Conservation (phyloP, 108 stramenopile species). For the Nitzschia palea region DNA sequence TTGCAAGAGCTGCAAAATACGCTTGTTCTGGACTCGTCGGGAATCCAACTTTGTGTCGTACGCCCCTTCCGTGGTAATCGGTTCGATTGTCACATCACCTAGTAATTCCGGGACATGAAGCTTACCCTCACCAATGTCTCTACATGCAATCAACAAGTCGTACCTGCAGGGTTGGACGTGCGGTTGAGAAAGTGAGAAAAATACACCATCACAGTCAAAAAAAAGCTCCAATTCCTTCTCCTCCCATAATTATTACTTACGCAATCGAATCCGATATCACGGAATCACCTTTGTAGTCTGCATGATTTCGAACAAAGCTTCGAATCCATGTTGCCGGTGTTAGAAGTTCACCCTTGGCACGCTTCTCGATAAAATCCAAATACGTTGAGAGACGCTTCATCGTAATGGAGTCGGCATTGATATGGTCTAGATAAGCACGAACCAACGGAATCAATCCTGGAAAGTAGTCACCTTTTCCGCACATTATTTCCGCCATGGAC, state of each 20-base stretch:
- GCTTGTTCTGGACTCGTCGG: slow-evolving; percentile 60
- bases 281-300: slow-evolving; percentile 93
- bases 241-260: slow-evolving; percentile 44
- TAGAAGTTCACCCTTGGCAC: slow-evolving; percentile 89
- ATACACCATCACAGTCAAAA: neutral
- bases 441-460: slow-evolving; percentile 97
- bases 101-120: slow-evolving; percentile 76
- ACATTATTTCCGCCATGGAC: slow-evolving; percentile 97
- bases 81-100: slow-evolving; percentile 71
- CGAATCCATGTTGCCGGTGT: slow-evolving; percentile 97
- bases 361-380: slow-evolving; percentile 82
- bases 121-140: slow-evolving; percentile 84
- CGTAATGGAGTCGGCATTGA: slow-evolving; percentile 84
- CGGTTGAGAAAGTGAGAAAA: neutral
- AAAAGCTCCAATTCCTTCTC: too few relatives aligned
- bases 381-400: slow-evolving; percentile 72
- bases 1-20: slow-evolving; percentile 58
- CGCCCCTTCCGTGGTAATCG: slow-evolving; percentile 75
- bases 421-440: slow-evolving; percentile 96
- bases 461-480: slow-evolving; percentile 94
- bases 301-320: slow-evolving; percentile 87
- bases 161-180: too few relatives aligned
- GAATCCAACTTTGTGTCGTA: slow-evolving; percentile 82
- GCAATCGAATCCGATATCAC: slow-evolving; percentile 91
- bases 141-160: slow-evolving; percentile 85